Evolutionary conservation across 768 basidiomycete genomes (phyloP).

Genomic region (Hortiboletus campestris): DNA sequence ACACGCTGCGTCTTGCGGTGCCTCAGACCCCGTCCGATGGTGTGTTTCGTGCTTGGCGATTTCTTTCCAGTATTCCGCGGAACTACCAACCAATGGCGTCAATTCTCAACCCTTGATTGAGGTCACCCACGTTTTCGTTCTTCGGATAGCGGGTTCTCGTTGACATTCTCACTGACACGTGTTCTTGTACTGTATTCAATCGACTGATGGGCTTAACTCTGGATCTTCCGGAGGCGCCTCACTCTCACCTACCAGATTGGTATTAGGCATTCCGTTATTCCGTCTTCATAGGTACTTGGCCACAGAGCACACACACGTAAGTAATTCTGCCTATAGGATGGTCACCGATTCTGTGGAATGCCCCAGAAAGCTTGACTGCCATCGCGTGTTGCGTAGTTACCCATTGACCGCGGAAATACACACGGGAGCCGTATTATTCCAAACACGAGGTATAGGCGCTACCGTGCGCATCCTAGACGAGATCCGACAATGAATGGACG

Average conservation of each 20-base stretch:
- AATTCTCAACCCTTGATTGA: constrained; percentile 1
- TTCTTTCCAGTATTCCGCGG: constrained; percentile 16
- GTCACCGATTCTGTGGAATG: constrained; percentile 9
- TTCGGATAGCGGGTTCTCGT: not conserved
- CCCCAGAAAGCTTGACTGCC: constrained; percentile 13
- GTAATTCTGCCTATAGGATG: not conserved
- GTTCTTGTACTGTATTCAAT: constrained; percentile 5
- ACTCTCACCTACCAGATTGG: constrained; percentile 1
- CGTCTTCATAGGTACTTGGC: not conserved
- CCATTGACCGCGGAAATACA: constrained; percentile 25
- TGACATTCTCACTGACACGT: constrained; percentile 6
- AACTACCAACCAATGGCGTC: constrained; percentile 2
- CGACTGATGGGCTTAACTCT: not conserved
- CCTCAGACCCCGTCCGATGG: constrained; percentile 12
- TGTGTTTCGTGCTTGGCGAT: not conserved
- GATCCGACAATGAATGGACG: constrained; percentile 5
- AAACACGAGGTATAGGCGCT: constrained; percentile 10
- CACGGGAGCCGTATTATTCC: constrained; percentile 8
- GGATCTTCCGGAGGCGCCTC: not conserved
- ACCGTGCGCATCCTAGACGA: constrained; percentile 10
- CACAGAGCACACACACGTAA: constrained; percentile 4
- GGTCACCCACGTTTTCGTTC: constrained; percentile 3
- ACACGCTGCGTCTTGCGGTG: constrained; percentile 10
- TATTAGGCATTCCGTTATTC: constrained; percentile 4
- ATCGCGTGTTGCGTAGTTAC: constrained; percentile 14